phyloP scores from a whole-genome alignment of 148 eudicot species.

The Bassia scoparia region DNA sequence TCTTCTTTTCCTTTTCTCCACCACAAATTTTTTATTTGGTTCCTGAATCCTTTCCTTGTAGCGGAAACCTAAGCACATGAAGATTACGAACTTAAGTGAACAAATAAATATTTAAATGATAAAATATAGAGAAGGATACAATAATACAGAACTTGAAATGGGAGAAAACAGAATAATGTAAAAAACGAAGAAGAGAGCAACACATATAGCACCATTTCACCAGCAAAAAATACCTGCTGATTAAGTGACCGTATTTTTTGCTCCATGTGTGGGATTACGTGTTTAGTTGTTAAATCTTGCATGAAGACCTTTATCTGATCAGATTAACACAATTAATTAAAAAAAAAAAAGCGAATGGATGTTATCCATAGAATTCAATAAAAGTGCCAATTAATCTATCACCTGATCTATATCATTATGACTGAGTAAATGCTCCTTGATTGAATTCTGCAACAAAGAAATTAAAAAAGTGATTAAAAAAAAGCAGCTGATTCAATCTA shows the following conservation, averaged over 20 bases:
- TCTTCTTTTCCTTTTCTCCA: slow-evolving; percentile 99
- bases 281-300: slow-evolving; percentile 82
- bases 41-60: slow-evolving; percentile 95
- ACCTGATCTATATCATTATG: slow-evolving; percentile 79
- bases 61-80: slow-evolving; percentile 67
- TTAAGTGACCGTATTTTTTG: slow-evolving; percentile 76
- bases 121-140: background rate
- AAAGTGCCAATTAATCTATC: slow-evolving; percentile 9
- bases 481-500: background rate
- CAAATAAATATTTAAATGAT: background rate
- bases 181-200: slow-evolving; percentile 2
- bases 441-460: slow-evolving; percentile 43
- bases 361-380: background rate
- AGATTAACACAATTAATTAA: slow-evolving; percentile 17
- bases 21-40: slow-evolving; percentile 97
- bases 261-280: slow-evolving; percentile 92
- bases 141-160: background rate
- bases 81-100: slow-evolving; percentile 12
- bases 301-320: slow-evolving; percentile 62
- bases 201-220: slow-evolving; percentile 1
- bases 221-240: slow-evolving; percentile 67
- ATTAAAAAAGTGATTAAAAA: slow-evolving; percentile 4
- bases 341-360: background rate
- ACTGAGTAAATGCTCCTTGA: slow-evolving; percentile 45
- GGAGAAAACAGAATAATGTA: background rate